Conservation (phyloP, 1,139 yeast species). For the Debaryomyces fabryi region DNA sequence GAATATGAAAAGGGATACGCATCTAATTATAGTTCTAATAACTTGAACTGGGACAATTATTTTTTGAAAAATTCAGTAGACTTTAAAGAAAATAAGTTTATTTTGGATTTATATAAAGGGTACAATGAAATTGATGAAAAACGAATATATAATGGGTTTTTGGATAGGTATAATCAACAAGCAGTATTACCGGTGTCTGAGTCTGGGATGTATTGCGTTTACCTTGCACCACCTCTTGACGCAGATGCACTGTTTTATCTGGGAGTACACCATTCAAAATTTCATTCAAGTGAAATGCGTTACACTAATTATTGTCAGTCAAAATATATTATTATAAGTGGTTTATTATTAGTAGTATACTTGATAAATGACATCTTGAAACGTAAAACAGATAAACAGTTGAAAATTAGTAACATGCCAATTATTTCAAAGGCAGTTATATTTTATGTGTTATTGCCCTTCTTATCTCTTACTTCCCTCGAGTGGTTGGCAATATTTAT, state of each 20-base stretch:
- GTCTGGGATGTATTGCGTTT: slow-evolving; percentile 38
- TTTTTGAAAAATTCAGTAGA: no score
- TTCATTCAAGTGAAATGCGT: not conserved
- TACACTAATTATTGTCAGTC: not conserved
- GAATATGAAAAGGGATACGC: slow-evolving; percentile 14
- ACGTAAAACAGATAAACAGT: slow-evolving; percentile 32
- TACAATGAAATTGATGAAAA: slow-evolving; percentile 2
- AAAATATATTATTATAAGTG: slow-evolving; percentile 20
- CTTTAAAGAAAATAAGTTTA: slow-evolving; percentile 15
- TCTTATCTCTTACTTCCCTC: slow-evolving; percentile 16
- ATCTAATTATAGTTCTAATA: slow-evolving; percentile 1
- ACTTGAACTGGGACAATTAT: slow-evolving; percentile 10
- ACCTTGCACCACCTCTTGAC: slow-evolving; percentile 28
- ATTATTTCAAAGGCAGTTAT: slow-evolving; percentile 34
- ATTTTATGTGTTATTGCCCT: slow-evolving; percentile 34
- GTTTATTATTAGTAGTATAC: slow-evolving; percentile 21
- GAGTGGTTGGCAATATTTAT: slow-evolving; percentile 18
- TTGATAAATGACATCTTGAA: slow-evolving; percentile 31
- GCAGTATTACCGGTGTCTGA: slow-evolving; percentile 20
- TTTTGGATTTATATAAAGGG: slow-evolving; percentile 10
- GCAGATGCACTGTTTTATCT: slow-evolving; percentile 11
- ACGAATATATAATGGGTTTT: not conserved
- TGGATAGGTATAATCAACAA: slow-evolving; percentile 12
- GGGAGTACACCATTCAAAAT: slow-evolving; percentile 15
- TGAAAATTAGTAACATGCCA: slow-evolving; percentile 30